Evolutionary conservation across 2,329 filamentous ascomycete genomes (phyloP).

Genomic region (Hymenoscyphus linearis): DNA sequence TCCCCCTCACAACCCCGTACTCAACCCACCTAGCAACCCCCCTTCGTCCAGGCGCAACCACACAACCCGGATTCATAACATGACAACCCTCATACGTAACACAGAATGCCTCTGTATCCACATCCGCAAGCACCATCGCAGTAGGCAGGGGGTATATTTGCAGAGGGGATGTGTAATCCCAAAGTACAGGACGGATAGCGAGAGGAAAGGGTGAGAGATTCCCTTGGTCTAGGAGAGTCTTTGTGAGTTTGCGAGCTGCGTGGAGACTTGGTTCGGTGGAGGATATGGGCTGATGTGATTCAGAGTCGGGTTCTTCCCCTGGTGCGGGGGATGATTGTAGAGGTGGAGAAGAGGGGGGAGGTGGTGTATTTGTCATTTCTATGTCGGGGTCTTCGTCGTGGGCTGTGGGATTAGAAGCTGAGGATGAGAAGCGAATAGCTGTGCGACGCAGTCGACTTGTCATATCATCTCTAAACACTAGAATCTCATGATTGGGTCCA

Average conservation of each 20-base stretch:
- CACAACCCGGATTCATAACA: constrained; percentile 83
- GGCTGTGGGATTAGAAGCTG: constrained; percentile 31
- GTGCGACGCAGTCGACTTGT: constrained; percentile 72
- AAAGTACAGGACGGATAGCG: constrained; percentile 74
- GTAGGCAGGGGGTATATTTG: constrained; percentile 87
- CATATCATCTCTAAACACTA: constrained; percentile 83
- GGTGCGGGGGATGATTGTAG: not conserved
- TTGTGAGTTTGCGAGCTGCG: constrained; percentile 72
- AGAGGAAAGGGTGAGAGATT: constrained; percentile 83
- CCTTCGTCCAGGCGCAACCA: constrained; percentile 65
- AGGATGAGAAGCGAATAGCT: constrained; percentile 62
- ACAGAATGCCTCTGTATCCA: constrained; percentile 75
- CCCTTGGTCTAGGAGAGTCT: constrained; percentile 87
- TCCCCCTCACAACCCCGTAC: constrained; percentile 55
- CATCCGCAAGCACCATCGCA: constrained; percentile 75
- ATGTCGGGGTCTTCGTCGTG: constrained; percentile 30
- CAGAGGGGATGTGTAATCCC: constrained; percentile 75
- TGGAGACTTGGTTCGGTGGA: constrained; percentile 32
- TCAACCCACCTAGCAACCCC: constrained; percentile 79
- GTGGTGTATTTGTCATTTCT: constrained; percentile 17
- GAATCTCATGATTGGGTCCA: constrained; percentile 80
- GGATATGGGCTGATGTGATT: not conserved
- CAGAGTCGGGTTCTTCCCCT: constrained; percentile 1
- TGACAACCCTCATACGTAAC: constrained; percentile 93
- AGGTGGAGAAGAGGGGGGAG: constrained; percentile 7